Percentiles rank a stretch among this genome's conserved stretches.
Evolutionary conservation across 768 basidiomycete genomes (phyloP).

Genomic region (Russula sp.): DNA sequence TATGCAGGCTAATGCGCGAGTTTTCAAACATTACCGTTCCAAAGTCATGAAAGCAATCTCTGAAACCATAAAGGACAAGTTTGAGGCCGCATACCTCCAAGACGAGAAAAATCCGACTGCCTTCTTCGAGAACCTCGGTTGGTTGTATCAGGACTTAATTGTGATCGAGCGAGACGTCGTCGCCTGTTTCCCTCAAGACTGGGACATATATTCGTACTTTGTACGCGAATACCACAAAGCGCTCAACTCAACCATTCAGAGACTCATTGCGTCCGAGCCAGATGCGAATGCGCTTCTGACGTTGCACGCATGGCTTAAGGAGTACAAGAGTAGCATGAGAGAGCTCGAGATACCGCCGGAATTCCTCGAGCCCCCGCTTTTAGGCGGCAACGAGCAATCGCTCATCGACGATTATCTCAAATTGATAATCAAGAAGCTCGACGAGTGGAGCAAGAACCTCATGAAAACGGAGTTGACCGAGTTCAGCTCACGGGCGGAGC

Average conservation of each 20-base stretch:
- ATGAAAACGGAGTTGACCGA: constrained; percentile 88
- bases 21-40: constrained; percentile 93
- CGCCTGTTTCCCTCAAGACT: constrained; percentile 88
- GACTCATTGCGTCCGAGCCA: constrained; percentile 66
- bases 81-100: constrained; percentile 62
- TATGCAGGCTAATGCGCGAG: constrained; percentile 86
- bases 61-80: constrained; percentile 68
- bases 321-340: constrained; percentile 94
- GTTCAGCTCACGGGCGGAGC: constrained; percentile 77
- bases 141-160: constrained; percentile 94
- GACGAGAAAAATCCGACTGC: constrained; percentile 60
- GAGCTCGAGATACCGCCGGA: constrained; percentile 83
- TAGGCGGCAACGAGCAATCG: constrained; percentile 90
- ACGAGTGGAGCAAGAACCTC: constrained; percentile 94
- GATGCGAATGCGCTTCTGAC: constrained; percentile 86
- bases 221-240: constrained; percentile 89
- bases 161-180: constrained; percentile 88
- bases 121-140: constrained; percentile 77
- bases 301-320: constrained; percentile 92
- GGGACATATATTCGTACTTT: constrained; percentile 81
- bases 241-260: constrained; percentile 69
- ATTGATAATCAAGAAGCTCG: constrained; percentile 90
- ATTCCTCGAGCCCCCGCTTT: constrained; percentile 81
- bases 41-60: constrained; percentile 80
- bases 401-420: constrained; percentile 95